Evolutionary conservation across 306 rosid genomes (phyloP).

Genomic region (Vigna angularis): DNA sequence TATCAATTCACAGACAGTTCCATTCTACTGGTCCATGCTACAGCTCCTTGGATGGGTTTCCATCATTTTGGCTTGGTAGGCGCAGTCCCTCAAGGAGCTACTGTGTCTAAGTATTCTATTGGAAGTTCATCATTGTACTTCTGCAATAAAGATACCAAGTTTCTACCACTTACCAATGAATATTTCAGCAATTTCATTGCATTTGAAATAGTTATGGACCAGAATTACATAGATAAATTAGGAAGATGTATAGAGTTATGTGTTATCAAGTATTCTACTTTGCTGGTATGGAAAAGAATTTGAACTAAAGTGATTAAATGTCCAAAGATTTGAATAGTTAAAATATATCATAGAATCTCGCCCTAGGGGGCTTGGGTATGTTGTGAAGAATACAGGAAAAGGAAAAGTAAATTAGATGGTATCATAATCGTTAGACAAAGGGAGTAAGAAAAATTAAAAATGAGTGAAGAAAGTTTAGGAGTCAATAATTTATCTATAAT

Average conservation of each 20-base stretch:
- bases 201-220: neutral
- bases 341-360: neutral
- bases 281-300: neutral
- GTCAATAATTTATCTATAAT: neutral
- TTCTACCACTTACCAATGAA: constrained; percentile 4
- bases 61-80: too few relatives aligned
- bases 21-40: too few relatives aligned
- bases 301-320: constrained; percentile 8
- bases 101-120: neutral
- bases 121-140: neutral
- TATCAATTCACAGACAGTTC: too few relatives aligned
- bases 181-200: neutral
- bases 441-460: neutral
- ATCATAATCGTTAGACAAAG: neutral
- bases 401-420: neutral
- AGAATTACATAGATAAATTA: neutral
- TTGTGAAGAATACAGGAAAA: neutral
- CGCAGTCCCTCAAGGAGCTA: neutral
- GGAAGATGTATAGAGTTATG: neutral
- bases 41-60: too few relatives aligned
- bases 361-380: neutral
- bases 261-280: too few relatives aligned
- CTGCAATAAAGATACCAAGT: neutral
- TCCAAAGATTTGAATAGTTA: neutral
- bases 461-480: neutral